Percentiles rank a stretch among this genome's conserved stretches.
These are phyloP conservation scores for Ascosphaera aggregata DNA, from an alignment of 2,329 filamentous ascomycete species.

Conservation along the genomic window DNA sequence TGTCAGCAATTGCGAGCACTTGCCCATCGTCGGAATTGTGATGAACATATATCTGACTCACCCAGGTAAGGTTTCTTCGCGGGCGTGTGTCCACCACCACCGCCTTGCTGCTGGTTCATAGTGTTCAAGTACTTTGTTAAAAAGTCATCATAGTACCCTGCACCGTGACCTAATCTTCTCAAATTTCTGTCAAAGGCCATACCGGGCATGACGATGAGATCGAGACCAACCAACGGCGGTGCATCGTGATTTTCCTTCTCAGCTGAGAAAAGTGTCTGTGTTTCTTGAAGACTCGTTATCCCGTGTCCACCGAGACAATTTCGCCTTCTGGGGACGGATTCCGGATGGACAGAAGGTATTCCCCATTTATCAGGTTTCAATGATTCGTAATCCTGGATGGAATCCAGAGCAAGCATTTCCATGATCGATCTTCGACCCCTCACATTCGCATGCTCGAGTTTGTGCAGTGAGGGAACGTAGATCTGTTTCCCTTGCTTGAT, in stretches of 20 bases:
- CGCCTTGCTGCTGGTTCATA: constrained; percentile 10
- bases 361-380: constrained; percentile 70
- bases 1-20: constrained; percentile 1
- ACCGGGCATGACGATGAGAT: constrained; percentile 77
- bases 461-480: constrained; percentile 77
- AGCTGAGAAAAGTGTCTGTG: constrained; percentile 2
- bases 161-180: constrained; percentile 72
- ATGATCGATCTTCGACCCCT: constrained; percentile 45
- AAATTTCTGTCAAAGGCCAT: constrained; percentile 67
- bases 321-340: constrained; percentile 40
- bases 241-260: constrained; percentile 7
- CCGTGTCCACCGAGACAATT: constrained; percentile 49
- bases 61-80: constrained; percentile 33
- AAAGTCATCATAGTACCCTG: constrained; percentile 93
- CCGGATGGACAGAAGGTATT: constrained; percentile 59
- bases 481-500: constrained; percentile 57
- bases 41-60: constrained; percentile 18
- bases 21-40: too few relatives aligned
- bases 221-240: constrained; percentile 28
- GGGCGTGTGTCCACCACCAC: constrained; percentile 10
- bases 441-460: constrained; percentile 18
- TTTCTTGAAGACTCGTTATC: constrained; percentile 9
- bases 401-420: constrained; percentile 75
- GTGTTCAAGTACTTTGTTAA: constrained; percentile 44
- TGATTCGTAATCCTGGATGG: constrained; percentile 52